phyloP scores from a whole-genome alignment of 1,284 basidiomycete species.

The Crocinoboletus sp. region DNA sequence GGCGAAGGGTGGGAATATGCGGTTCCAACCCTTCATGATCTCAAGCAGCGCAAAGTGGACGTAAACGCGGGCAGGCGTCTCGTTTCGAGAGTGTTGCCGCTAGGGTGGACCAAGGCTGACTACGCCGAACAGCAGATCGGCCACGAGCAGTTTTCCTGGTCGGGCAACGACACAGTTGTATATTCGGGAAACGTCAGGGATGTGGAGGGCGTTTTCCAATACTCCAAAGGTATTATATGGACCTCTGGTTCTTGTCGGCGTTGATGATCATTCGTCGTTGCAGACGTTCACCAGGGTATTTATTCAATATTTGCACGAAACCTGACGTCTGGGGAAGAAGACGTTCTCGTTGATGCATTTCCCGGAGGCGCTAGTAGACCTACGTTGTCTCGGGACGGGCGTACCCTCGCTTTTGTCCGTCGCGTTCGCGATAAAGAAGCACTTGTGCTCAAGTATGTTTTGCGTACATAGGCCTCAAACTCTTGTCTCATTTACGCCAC shows the following conservation, averaged over 20 bases:
- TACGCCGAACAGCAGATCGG: slow-evolving; percentile 69
- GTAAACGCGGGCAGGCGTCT: slow-evolving; percentile 51
- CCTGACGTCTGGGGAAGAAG: slow-evolving; percentile 49
- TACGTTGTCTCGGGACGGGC: slow-evolving; percentile 64
- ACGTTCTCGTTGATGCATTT: slow-evolving; percentile 47
- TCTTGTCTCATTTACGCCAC: not conserved
- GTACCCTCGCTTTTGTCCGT: slow-evolving; percentile 68
- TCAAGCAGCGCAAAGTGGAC: slow-evolving; percentile 29
- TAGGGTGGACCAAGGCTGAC: slow-evolving; percentile 51
- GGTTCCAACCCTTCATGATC: slow-evolving; percentile 36
- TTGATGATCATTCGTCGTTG: not conserved
- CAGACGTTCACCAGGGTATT: slow-evolving; percentile 67
- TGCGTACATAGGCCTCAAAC: not conserved
- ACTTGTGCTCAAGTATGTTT: slow-evolving; percentile 59
- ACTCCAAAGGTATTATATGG: slow-evolving; percentile 53
- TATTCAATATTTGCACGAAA: slow-evolving; percentile 64
- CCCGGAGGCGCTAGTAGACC: slow-evolving; percentile 69
- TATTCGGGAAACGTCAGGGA: slow-evolving; percentile 62
- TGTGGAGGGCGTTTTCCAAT: slow-evolving; percentile 44
- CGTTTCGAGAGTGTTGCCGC: slow-evolving; percentile 51
- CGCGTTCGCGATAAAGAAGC: slow-evolving; percentile 68
- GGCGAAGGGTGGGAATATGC: slow-evolving; percentile 68
- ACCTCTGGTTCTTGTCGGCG: not conserved
- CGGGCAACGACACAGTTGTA: slow-evolving; percentile 51
- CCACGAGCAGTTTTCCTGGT: slow-evolving; percentile 65